Evolutionary conservation across 176 grass and related monocot genomes (phyloP).

Genomic region (Musa itinerans): DNA sequence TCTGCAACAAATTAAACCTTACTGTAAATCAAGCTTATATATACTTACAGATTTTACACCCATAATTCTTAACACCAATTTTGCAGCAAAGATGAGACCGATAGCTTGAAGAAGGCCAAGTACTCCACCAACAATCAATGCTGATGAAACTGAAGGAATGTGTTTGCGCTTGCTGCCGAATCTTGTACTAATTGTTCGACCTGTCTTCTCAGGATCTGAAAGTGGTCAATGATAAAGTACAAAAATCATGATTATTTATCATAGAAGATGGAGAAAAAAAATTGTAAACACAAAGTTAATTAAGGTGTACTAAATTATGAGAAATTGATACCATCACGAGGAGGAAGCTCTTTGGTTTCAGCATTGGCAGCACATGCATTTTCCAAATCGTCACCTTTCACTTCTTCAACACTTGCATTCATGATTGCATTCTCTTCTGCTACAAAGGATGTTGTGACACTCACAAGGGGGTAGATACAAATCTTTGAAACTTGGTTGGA

Average conservation of each 20-base stretch:
- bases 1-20: not conserved
- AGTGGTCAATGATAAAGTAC: not conserved
- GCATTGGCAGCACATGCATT: constrained; percentile 32
- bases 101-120: constrained; percentile 79
- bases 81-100: constrained; percentile 67
- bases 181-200: constrained; percentile 22
- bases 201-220: constrained; percentile 43
- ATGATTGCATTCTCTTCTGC: constrained; percentile 98
- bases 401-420: constrained; percentile 35
- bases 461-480: constrained; percentile 94
- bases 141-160: constrained; percentile 87
- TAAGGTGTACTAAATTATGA: not conserved
- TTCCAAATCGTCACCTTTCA: constrained; percentile 52
- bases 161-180: constrained; percentile 45
- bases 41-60: constrained; percentile 61
- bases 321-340: constrained; percentile 28
- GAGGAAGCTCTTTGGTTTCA: constrained; percentile 18
- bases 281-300: not conserved
- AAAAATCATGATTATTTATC: not conserved
- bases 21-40: not conserved
- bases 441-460: constrained; percentile 91
- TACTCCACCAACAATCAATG: constrained; percentile 68
- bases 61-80: constrained; percentile 64
- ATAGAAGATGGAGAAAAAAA: not conserved
- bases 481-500: constrained; percentile 97